Evolutionary conservation across 305 asterid species (phyloP).

Genomic region (Fraxinus sp.): DNA sequence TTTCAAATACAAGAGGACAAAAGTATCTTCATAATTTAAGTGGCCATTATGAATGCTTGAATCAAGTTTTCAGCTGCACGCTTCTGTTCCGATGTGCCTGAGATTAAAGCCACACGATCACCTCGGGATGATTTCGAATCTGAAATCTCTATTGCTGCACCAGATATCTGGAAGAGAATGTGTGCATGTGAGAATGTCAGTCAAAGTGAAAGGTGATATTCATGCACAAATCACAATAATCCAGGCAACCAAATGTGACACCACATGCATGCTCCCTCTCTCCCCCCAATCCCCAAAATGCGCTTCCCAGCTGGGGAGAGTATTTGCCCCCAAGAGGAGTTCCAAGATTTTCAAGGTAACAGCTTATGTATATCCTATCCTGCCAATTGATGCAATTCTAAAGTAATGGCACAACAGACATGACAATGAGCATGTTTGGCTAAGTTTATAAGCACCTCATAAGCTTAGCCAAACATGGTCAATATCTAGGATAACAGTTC

Average conservation of each 20-base stretch:
- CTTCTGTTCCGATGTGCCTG: conserved; percentile 86
- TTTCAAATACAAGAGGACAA: conserved; percentile 25
- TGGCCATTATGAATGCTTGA: conserved; percentile 89
- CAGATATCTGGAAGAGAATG: conserved; percentile 76
- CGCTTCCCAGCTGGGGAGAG: conserved; percentile 15
- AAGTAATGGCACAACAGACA: background rate
- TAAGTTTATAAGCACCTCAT: conserved; percentile 74
- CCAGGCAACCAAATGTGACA: conserved; percentile 9
- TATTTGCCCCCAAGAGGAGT: conserved; percentile 25
- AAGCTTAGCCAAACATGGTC: background rate
- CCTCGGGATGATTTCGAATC: conserved; percentile 85
- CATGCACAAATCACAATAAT: conserved; percentile 9
- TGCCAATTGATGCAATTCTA: background rate
- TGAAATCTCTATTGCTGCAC: conserved; percentile 73
- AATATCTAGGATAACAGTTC: background rate
- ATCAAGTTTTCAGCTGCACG: conserved; percentile 89
- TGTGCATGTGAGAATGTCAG: conserved; percentile 26
- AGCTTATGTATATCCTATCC: background rate
- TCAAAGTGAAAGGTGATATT: conserved; percentile 17
- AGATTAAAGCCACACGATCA: conserved; percentile 79
- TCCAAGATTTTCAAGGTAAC: conserved; percentile 4
- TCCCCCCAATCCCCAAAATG: background rate
- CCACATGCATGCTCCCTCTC: background rate
- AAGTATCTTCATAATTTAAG: conserved; percentile 39
- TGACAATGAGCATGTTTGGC: conserved; percentile 32